These are phyloP conservation scores for Tuber borchii DNA, from an alignment of 495 filamentous ascomycete species.

Conservation along the genomic window DNA sequence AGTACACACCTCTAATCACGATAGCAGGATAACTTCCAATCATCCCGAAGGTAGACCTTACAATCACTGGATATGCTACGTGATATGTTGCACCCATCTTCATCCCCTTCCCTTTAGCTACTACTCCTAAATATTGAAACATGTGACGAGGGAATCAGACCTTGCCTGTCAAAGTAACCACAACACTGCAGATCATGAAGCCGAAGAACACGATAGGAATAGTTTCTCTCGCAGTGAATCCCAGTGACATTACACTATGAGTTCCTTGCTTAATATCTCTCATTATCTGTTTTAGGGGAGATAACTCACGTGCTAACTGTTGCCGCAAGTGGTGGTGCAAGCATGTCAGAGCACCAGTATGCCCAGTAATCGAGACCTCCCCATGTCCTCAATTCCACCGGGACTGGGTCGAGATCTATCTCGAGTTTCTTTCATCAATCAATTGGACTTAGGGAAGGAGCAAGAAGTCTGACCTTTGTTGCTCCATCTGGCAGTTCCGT, in stretches of 20 bases:
- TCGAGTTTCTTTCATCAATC: neutral
- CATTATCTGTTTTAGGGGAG: conserved; percentile 5
- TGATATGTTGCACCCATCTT: conserved; percentile 58
- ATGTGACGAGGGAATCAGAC: conserved; percentile 1
- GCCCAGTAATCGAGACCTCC: conserved; percentile 46
- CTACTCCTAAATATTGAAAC: neutral
- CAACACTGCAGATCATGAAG: conserved; percentile 45
- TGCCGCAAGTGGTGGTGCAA: conserved; percentile 45
- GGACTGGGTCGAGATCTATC: conserved; percentile 49
- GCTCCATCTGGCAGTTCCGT: conserved; percentile 45
- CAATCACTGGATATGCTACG: conserved; percentile 60
- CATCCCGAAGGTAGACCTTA: conserved; percentile 56
- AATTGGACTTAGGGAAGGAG: neutral
- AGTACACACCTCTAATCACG: conserved; percentile 42
- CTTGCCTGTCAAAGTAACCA: conserved; percentile 48
- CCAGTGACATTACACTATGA: conserved; percentile 45
- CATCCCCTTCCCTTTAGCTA: neutral
- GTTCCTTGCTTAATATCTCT: conserved; percentile 18
- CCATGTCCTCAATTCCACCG: conserved; percentile 47
- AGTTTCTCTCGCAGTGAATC: conserved; percentile 48
- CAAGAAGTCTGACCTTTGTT: conserved; percentile 43
- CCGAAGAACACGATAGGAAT: conserved; percentile 49
- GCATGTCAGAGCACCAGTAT: conserved; percentile 46
- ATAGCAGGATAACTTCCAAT: conserved; percentile 54
- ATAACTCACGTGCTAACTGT: conserved; percentile 27